Evolutionary conservation across 306 rosid species (phyloP).

Genomic region (cucumber (Cucumis sativus)): Cucumber_9930_V3 NC_026658.2:24289001-24289500

Average conservation of each 20-base stretch:
- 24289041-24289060: conserved; percentile 10
- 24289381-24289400: conserved; percentile 91
- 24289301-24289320: not conserved
- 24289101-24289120: conserved; percentile 83
- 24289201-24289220: not conserved
- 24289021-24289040: conserved; percentile 8
- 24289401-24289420: conserved; percentile 85
- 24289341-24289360: conserved; percentile 1
- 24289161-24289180: not conserved
- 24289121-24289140: conserved; percentile 10
- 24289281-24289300: not conserved
- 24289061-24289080: conserved; percentile 51
- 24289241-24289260: not conserved
- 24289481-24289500: not conserved
- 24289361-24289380: conserved; percentile 10
- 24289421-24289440: conserved; percentile 80
- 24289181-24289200: not conserved
- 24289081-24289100: conserved; percentile 77
- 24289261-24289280: not conserved
- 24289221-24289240: not conserved
- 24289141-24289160: not conserved
- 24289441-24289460: conserved; percentile 44
- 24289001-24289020: not conserved
- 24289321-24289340: not conserved
- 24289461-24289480: conserved; percentile 1